Base-by-base conservation (phyloP, 1,139 yeast genomes). In the Saccharomycopsis hybrid region DNA sequence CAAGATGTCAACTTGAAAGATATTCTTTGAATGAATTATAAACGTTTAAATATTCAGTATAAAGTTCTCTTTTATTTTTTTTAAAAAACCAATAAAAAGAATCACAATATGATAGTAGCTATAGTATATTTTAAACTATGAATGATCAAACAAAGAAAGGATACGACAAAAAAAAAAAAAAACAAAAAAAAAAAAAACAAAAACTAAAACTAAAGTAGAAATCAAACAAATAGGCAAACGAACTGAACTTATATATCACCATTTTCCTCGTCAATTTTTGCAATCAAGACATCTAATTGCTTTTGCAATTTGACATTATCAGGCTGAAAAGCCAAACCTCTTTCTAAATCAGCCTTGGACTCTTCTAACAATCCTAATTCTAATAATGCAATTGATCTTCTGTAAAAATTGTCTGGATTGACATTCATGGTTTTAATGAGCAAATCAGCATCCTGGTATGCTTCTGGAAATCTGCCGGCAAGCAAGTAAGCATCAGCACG, bases 401-500 rank as follows among this genome's bases (percentile, higher is more conserved):
- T 78, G 58, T 84, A 76, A 62, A 85, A 86, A 63, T 87, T 85
- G 56, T 86, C 94, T 8, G 96, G 83, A 51, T 60, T 62, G 47
- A 82, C 72, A 60, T 80, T 80, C 65, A 87, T 77, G 54, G 78
- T 75, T 31, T 74, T 74, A 48, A 77, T 63, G 57, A 90, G 72
- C 68, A 90, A 68, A 55, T 88, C 92, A 1, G 94, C 82, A 62
- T 90, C 97, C 54, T 84, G 83, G 61, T 72, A 78, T 0, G 96
- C 97, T 48, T 81, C 82, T 44, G 84, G 66, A 69, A 78, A 85
- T 53, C 79, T 71, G 49, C 78, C 74, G 52, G 76, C 71, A 59
- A 83, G 76, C 63, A 89, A 72, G 60, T 83, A 77, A 0, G 95
- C 86, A 61, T 90, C 97, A 27, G 95, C 81, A 57, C 97, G 76